Evolutionary conservation across 495 filamentous ascomycete species (phyloP).

Genomic region (Acidomyces sp.): DNA sequence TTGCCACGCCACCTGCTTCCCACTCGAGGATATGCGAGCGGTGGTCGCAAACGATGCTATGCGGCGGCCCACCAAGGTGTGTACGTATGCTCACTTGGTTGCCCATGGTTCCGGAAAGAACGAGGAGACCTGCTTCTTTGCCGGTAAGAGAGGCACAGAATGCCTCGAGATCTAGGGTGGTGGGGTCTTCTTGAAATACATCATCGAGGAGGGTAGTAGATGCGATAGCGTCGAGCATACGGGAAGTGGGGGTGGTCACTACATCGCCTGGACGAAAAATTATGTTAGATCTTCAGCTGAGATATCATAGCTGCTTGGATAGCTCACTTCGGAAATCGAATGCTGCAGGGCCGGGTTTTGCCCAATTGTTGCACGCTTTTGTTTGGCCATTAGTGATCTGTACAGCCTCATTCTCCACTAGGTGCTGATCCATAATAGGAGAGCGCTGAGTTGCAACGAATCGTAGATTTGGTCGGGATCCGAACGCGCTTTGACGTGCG

Average conservation of each 20-base stretch:
- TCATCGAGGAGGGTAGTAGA: conserved; percentile 52
- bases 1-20: conserved; percentile 60
- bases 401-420: conserved; percentile 8
- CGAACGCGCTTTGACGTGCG: background rate
- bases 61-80: conserved; percentile 55
- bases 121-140: conserved; percentile 62
- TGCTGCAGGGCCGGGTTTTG: conserved; percentile 46
- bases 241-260: conserved; percentile 69
- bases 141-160: conserved; percentile 56
- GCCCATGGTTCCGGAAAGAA: conserved; percentile 84
- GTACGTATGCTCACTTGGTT: conserved; percentile 63
- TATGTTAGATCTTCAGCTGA: background rate
- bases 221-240: conserved; percentile 60
- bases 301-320: background rate
- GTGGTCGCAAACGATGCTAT: conserved; percentile 55
- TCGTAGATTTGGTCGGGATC: background rate
- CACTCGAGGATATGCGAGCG: conserved; percentile 53
- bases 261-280: conserved; percentile 47
- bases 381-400: conserved; percentile 11
- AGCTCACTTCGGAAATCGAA: conserved; percentile 43
- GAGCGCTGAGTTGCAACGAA: conserved; percentile 5
- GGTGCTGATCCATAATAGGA: conserved; percentile 5
- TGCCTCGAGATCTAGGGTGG: conserved; percentile 54
- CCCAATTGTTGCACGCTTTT: conserved; percentile 38
- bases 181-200: conserved; percentile 70